Percentiles rank a stretch among this genome's conserved stretches.
These are phyloP conservation scores for Agapanthus africanus DNA, from an alignment of 106 monocot genomes.

Conservation along the genomic window DNA sequence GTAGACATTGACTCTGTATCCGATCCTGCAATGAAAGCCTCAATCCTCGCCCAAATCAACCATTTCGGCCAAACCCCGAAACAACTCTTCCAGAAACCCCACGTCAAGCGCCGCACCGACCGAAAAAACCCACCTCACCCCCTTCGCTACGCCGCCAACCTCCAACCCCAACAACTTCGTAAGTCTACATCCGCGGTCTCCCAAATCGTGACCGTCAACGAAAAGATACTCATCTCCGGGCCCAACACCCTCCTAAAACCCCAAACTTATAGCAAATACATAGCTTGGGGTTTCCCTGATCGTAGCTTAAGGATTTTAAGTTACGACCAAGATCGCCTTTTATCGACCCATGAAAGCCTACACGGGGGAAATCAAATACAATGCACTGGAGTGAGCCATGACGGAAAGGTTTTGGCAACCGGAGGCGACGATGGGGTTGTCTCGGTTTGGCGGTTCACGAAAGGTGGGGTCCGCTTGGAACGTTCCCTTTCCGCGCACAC, in stretches of 20 bases:
- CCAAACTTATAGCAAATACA: conserved; percentile 60
- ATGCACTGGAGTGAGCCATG: conserved; percentile 81
- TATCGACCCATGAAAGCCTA: conserved; percentile 83
- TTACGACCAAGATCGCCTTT: conserved; percentile 83
- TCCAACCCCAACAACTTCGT: conserved; percentile 54
- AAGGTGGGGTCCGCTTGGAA: conserved; percentile 41
- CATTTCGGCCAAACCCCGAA: conserved; percentile 99
- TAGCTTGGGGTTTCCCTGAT: conserved; percentile 96
- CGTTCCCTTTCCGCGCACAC: conserved; percentile 76
- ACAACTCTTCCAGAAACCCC: conserved; percentile 83
- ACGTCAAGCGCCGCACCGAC: conserved; percentile 61
- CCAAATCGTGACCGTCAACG: conserved; percentile 69
- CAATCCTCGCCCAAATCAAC: conserved; percentile 95
- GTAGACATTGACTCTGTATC: conserved; percentile 93
- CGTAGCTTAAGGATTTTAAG: conserved; percentile 74
- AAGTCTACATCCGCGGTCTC: conserved; percentile 46
- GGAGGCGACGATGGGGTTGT: conserved; percentile 84
- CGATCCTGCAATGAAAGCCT: conserved; percentile 95
- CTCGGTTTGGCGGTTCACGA: conserved; percentile 69
- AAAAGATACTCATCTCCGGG: conserved; percentile 65
- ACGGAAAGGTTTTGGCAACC: conserved; percentile 78
- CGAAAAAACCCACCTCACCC: conserved; percentile 60
- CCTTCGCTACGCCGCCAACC: conserved; percentile 51
- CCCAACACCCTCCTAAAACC: conserved; percentile 72
- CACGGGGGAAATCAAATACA: conserved; percentile 90